These are phyloP conservation scores for Elsinoe ampelina DNA, from an alignment of 2,329 filamentous ascomycete genomes.

Conservation along the genomic window DNA sequence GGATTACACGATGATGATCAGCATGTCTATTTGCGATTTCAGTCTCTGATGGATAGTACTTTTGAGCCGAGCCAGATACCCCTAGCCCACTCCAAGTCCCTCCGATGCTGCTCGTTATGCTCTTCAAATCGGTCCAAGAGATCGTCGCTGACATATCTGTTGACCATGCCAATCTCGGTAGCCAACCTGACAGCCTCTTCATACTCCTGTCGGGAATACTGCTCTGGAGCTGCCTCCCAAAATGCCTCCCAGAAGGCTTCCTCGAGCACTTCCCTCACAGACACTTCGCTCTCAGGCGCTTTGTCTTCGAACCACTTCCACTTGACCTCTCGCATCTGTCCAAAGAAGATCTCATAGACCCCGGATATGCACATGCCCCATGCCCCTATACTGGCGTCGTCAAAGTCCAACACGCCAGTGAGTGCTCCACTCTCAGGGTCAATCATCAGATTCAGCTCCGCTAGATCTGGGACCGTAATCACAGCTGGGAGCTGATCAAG, in stretches of 20 bases:
- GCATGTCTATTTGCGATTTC: too few relatives aligned
- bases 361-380: constrained; percentile 5
- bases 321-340: background rate
- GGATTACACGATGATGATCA: too few relatives aligned
- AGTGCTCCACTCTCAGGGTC: background rate
- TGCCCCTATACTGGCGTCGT: background rate
- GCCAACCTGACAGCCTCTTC: background rate
- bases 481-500: background rate
- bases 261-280: background rate
- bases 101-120: background rate
- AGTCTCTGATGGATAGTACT: background rate
- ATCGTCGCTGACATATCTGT: background rate
- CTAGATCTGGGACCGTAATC: background rate
- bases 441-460: background rate
- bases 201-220: background rate
- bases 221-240: background rate
- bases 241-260: background rate
- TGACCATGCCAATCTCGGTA: background rate
- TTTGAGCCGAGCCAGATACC: background rate
- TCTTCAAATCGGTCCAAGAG: background rate
- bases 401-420: constrained; percentile 2
- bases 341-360: background rate
- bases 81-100: background rate
- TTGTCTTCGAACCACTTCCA: background rate
- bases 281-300: background rate